Conservation (phyloP, 2,329 filamentous ascomycete species). For the Cladobotryum protrusum region DNA sequence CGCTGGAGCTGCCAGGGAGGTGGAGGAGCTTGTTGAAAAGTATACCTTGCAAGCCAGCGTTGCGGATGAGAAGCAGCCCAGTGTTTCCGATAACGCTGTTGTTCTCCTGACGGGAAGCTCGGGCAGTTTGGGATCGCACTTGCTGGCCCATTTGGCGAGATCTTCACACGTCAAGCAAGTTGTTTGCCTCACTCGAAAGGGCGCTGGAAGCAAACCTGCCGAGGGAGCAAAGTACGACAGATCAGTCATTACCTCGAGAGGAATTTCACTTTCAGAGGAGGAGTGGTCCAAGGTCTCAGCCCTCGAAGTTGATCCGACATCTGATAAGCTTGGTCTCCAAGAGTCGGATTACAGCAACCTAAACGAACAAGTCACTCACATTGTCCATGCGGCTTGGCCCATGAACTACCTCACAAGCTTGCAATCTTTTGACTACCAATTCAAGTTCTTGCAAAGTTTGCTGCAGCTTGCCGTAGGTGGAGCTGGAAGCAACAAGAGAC, state of each 20-base stretch:
- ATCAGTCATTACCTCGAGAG: conserved; percentile 5
- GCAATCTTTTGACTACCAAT: conserved; percentile 16
- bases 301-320: conserved; percentile 14
- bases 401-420: conserved; percentile 19
- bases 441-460: conserved; percentile 16
- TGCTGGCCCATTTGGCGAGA: conserved; percentile 11
- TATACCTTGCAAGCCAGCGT: conserved; percentile 2
- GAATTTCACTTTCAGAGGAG: conserved; percentile 8
- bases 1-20: not conserved
- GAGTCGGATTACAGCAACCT: conserved; percentile 10
- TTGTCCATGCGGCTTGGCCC: conserved; percentile 20
- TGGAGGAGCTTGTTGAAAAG: conserved; percentile 8
- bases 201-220: not conserved
- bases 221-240: conserved; percentile 6
- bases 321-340: conserved; percentile 13
- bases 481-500: conserved; percentile 12
- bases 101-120: conserved; percentile 18
- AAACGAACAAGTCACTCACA: conserved; percentile 13
- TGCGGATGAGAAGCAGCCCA: conserved; percentile 1
- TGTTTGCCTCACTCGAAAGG: conserved; percentile 7
- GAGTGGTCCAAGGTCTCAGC: conserved; percentile 14
- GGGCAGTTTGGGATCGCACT: conserved; percentile 16
- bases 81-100: conserved; percentile 6
- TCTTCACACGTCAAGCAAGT: conserved; percentile 11
- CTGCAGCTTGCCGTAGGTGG: conserved; percentile 12